A percentile compares a stretch with the other conserved stretches of the same genome.
These are phyloP conservation scores for Fusarium concolor DNA, from an alignment of 2,329 filamentous ascomycete genomes.

Conservation along the genomic window DNA sequence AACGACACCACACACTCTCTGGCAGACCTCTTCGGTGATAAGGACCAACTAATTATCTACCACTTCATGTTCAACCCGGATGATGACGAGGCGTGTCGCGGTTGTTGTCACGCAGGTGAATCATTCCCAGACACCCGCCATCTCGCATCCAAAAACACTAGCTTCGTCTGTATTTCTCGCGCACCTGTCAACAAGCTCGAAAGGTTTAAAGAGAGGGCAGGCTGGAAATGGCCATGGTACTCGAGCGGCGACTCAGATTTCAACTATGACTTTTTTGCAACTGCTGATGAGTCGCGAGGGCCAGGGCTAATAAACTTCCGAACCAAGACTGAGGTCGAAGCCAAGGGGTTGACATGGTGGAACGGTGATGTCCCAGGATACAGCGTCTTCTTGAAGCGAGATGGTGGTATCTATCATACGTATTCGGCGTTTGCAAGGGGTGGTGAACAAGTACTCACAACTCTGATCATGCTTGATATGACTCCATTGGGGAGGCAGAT, in stretches of 20 bases:
- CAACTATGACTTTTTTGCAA: constrained; percentile 56
- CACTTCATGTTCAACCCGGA: no score
- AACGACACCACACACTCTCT: no score
- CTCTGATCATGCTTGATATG: constrained; percentile 50
- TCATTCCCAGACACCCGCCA: no score
- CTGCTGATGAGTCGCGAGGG: constrained; percentile 45
- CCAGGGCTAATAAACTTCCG: constrained; percentile 47
- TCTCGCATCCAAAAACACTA: no score
- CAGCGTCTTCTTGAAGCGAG: constrained; percentile 52
- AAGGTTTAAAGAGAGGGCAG: constrained; percentile 52
- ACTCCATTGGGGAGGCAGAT: constrained; percentile 52
- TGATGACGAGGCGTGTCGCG: no score
- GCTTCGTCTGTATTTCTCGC: no score
- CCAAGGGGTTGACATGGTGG: constrained; percentile 45
- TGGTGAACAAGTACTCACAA: constrained; percentile 48
- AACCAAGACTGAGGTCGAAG: constrained; percentile 42
- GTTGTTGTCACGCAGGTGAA: no score
- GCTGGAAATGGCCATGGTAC: constrained; percentile 57
- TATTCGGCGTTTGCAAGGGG: constrained; percentile 53
- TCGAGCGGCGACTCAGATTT: constrained; percentile 52
- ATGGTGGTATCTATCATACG: constrained; percentile 52
- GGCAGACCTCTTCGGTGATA: no score
- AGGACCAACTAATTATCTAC: no score
- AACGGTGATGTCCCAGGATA: constrained; percentile 52
- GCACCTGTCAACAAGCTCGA: constrained; percentile 13